These are phyloP conservation scores for Xylariaceae sp. DNA, from an alignment of 2,329 filamentous ascomycete genomes.

Conservation along the genomic window DNA sequence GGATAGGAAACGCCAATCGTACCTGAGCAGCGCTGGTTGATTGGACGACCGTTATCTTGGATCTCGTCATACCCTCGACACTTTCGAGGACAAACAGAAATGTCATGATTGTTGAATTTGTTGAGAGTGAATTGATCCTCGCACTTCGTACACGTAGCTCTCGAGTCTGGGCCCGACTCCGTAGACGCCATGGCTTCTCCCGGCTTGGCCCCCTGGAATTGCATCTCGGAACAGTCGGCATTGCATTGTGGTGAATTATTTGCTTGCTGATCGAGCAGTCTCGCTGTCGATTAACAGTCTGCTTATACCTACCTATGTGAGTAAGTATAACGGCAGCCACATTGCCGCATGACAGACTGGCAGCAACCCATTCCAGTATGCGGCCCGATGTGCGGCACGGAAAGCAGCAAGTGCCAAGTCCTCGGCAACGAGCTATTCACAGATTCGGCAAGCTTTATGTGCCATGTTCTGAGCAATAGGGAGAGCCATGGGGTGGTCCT, in stretches of 20 bases:
- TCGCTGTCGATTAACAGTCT: neutral
- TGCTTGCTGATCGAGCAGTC: neutral
- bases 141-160: neutral
- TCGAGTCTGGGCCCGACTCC: neutral
- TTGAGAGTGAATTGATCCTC: neutral
- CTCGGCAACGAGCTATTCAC: neutral
- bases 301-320: neutral
- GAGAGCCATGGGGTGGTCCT: neutral
- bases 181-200: neutral
- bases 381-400: constrained; percentile 15
- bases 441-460: neutral
- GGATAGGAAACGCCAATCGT: neutral
- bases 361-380: constrained; percentile 1
- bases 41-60: neutral
- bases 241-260: neutral
- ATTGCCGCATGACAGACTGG: constrained; percentile 2
- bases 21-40: neutral
- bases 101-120: neutral
- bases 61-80: neutral
- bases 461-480: neutral
- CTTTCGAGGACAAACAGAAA: neutral
- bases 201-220: neutral
- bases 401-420: constrained; percentile 9
- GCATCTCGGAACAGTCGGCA: neutral
- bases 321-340: neutral